These are phyloP conservation scores for Cryptococcus floricola DNA, from an alignment of 1,284 basidiomycete genomes.

Conservation along the genomic window DNA sequence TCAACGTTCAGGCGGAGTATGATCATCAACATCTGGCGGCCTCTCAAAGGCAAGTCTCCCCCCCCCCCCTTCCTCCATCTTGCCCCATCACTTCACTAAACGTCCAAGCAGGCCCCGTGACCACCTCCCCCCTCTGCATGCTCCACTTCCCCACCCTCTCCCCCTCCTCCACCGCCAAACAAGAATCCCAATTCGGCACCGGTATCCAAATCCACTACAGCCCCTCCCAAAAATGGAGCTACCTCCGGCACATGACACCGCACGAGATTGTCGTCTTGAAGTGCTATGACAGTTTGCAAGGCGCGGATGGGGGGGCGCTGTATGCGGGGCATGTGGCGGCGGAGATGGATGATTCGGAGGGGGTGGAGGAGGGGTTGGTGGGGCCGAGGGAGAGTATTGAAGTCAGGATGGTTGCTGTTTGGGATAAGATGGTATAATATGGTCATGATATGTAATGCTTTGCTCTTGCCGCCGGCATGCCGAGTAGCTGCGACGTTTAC, in stretches of 20 bases:
- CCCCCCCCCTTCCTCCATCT: not conserved
- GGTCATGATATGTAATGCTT: too few relatives aligned
- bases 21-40: slow-evolving; percentile 41
- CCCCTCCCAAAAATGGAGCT: slow-evolving; percentile 27
- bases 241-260: slow-evolving; percentile 33
- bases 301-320: slow-evolving; percentile 8
- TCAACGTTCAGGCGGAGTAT: slow-evolving; percentile 12
- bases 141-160: slow-evolving; percentile 14
- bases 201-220: slow-evolving; percentile 22
- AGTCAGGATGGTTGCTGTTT: slow-evolving; percentile 24
- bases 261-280: slow-evolving; percentile 35
- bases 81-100: not conserved
- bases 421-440: slow-evolving; percentile 10
- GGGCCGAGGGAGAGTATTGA: slow-evolving; percentile 1
- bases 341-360: slow-evolving; percentile 4
- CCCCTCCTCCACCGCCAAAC: slow-evolving; percentile 9
- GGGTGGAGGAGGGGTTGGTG: not conserved
- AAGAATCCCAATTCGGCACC: slow-evolving; percentile 21
- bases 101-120: slow-evolving; percentile 18
- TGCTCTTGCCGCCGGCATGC: too few relatives aligned
- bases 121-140: slow-evolving; percentile 32
- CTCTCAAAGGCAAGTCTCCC: slow-evolving; percentile 16
- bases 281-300: slow-evolving; percentile 22
- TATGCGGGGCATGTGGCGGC: slow-evolving; percentile 10
- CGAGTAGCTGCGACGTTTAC: too few relatives aligned